A percentile compares a stretch with the other conserved stretches of the same genome.
Evolutionary conservation across 106 monocot species (phyloP).

Genomic region (Phalaenopsis aphrodite): DNA sequence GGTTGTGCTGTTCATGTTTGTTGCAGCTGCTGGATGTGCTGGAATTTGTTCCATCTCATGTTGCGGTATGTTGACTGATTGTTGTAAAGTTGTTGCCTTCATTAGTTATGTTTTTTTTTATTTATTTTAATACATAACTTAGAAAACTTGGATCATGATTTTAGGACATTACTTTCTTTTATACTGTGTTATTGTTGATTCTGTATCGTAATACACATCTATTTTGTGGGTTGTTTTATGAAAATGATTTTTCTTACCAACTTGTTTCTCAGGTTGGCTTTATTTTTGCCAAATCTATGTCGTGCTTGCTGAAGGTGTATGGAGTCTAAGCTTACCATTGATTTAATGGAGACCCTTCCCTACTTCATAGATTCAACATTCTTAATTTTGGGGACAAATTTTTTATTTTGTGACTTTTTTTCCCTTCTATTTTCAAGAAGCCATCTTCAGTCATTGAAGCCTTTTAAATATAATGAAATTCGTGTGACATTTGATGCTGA

Average conservation of each 20-base stretch:
- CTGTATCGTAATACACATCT: neutral
- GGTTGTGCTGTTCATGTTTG: slow-evolving; percentile 8
- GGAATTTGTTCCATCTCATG: slow-evolving; percentile 87
- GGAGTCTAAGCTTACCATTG: neutral
- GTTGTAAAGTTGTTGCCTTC: neutral
- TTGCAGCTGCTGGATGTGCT: slow-evolving; percentile 85
- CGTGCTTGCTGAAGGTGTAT: neutral
- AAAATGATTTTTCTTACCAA: neutral
- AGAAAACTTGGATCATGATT: neutral
- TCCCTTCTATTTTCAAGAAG: too few species aligned
- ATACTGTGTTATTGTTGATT: neutral
- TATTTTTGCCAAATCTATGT: neutral
- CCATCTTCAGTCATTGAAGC: too few species aligned
- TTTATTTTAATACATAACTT: neutral
- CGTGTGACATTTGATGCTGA: too few species aligned
- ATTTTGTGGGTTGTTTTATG: neutral
- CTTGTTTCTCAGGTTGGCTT: neutral
- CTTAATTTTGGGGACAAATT: too few species aligned
- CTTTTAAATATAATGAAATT: too few species aligned
- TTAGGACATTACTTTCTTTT: neutral
- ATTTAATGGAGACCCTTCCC: too few species aligned
- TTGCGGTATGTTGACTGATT: slow-evolving; percentile 56
- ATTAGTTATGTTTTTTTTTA: slow-evolving; percentile 2
- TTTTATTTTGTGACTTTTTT: too few species aligned
- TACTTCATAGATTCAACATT: too few species aligned